Percentiles rank a stretch among this genome's conserved stretches.
Evolutionary conservation across 768 basidiomycete genomes (phyloP).

Genomic region (Xerocomellus intermedius): DNA sequence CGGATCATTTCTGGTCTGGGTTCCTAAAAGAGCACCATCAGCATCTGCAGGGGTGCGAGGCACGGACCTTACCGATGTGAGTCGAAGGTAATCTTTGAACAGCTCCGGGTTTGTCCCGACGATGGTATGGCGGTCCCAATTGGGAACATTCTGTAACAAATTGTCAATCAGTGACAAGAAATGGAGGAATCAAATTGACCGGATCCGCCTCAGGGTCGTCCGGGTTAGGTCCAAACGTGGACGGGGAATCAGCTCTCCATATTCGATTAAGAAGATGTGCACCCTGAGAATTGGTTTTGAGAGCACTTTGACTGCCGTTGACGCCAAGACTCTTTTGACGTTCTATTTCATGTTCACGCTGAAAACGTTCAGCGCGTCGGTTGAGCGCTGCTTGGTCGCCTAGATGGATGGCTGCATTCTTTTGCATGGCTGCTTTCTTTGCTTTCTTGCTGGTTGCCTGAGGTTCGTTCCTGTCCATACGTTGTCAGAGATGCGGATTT

Average conservation of each 20-base stretch:
- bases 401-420: slow-evolving; percentile 44
- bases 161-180: slow-evolving; percentile 5
- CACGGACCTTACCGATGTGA: slow-evolving; percentile 71
- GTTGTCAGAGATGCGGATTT: slow-evolving; percentile 9
- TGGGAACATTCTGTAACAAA: slow-evolving; percentile 78
- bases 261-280: slow-evolving; percentile 52
- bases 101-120: slow-evolving; percentile 86
- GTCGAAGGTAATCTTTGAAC: slow-evolving; percentile 93
- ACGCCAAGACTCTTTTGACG: slow-evolving; percentile 51
- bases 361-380: slow-evolving; percentile 84
- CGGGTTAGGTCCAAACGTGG: slow-evolving; percentile 43
- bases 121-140: slow-evolving; percentile 96
- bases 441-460: slow-evolving; percentile 53
- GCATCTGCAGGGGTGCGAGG: not conserved
- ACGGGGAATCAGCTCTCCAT: slow-evolving; percentile 45
- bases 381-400: slow-evolving; percentile 69
- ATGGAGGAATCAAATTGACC: slow-evolving; percentile 40
- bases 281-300: slow-evolving; percentile 49
- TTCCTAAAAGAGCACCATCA: slow-evolving; percentile 55
- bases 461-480: slow-evolving; percentile 37
- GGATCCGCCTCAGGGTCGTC: slow-evolving; percentile 76
- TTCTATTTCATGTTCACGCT: slow-evolving; percentile 86
- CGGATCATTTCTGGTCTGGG: slow-evolving; percentile 94
- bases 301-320: slow-evolving; percentile 32
- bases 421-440: slow-evolving; percentile 53